A percentile compares a stretch with the other conserved stretches of the same genome.
These are phyloP conservation scores for Fusarium temperatum DNA, from an alignment of 2,329 filamentous ascomycete genomes.

Conservation along the genomic window DNA sequence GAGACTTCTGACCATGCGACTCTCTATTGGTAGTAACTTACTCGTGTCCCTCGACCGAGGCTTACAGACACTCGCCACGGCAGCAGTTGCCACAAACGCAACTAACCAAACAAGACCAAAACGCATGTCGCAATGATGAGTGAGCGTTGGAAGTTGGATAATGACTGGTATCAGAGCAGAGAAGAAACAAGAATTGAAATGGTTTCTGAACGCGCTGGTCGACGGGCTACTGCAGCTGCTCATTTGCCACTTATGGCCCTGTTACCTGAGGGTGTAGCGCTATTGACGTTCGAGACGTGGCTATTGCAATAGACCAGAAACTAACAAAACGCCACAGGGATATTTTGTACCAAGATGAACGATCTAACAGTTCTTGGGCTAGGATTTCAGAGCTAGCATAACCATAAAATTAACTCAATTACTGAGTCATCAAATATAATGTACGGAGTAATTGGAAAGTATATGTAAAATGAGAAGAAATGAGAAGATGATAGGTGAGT, in stretches of 20 bases:
- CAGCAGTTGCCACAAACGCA: background rate
- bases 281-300: background rate
- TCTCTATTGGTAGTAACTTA: background rate
- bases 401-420: background rate
- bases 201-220: background rate
- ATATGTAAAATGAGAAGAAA: background rate
- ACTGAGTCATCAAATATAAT: background rate
- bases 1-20: no score
- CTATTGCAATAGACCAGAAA: background rate
- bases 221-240: background rate
- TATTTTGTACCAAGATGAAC: background rate
- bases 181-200: background rate
- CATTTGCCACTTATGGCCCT: background rate
- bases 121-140: background rate
- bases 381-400: background rate
- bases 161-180: background rate
- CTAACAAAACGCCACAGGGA: background rate
- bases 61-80: background rate
- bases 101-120: background rate
- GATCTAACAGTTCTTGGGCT: fast-evolving
- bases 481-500: background rate
- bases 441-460: background rate
- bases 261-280: background rate
- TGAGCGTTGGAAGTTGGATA: background rate
- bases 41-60: background rate